These are phyloP conservation scores for Magnusiomyces paraingens DNA, from an alignment of 1,139 yeast genomes.

Conservation along the genomic window DNA sequence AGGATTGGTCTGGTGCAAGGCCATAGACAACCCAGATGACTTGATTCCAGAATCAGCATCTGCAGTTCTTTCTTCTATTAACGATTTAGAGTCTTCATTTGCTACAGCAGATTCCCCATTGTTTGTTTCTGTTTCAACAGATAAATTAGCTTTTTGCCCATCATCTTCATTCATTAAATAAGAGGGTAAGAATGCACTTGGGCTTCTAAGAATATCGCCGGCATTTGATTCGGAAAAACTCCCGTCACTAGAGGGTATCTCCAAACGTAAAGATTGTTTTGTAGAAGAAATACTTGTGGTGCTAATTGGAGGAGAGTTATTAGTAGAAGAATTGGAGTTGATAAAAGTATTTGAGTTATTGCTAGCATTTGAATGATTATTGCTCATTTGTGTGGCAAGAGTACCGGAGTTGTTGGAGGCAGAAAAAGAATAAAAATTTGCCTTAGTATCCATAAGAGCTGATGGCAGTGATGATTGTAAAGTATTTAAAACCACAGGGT, in stretches of 20 bases:
- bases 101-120: conserved; percentile 6
- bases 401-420: no score
- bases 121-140: conserved; percentile 7
- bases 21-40: conserved; percentile 29
- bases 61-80: conserved; percentile 9
- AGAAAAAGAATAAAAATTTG: no score
- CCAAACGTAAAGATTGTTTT: neutral
- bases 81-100: conserved; percentile 5
- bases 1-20: conserved; percentile 26
- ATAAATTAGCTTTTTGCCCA: conserved; percentile 8
- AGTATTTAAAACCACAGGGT: neutral
- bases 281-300: conserved; percentile 7
- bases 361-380: neutral
- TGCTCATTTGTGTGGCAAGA: no score
- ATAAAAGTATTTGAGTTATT: neutral
- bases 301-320: conserved; percentile 6
- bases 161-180: neutral
- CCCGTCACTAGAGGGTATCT: conserved; percentile 5
- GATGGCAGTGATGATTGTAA: no score
- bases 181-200: conserved; percentile 3
- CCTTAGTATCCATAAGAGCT: no score
- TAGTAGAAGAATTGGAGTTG: neutral
- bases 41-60: conserved; percentile 25
- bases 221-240: neutral
- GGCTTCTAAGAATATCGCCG: conserved; percentile 8